phyloP scores from a whole-genome alignment of 441 rosid genomes.

The Brassica hybrid region DNA sequence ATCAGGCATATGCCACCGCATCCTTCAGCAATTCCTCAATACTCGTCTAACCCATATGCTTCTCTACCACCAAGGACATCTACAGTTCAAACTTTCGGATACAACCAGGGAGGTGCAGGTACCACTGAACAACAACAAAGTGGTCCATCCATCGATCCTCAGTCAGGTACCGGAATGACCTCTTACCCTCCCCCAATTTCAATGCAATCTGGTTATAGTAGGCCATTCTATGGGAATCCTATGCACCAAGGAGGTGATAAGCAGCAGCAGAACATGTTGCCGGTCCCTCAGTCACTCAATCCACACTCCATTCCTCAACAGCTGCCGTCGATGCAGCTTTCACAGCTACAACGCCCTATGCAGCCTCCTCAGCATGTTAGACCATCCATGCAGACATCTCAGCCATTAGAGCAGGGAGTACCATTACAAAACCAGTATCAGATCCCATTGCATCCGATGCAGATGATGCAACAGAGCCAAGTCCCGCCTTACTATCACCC shows the following conservation, averaged over 20 bases:
- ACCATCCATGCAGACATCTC: constrained; percentile 67
- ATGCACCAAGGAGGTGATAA: constrained; percentile 72
- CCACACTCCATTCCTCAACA: constrained; percentile 52
- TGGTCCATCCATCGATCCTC: constrained; percentile 59
- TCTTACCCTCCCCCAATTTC: constrained; percentile 66
- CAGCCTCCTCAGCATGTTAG: constrained; percentile 87
- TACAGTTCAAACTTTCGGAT: constrained; percentile 61
- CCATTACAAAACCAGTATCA: constrained; percentile 66
- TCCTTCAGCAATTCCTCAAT: constrained; percentile 87
- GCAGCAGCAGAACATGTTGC: constrained; percentile 55
- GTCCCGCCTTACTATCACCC: constrained; percentile 64
- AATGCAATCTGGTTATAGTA: constrained; percentile 70
- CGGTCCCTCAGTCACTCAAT: constrained; percentile 67
- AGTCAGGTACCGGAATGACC: constrained; percentile 57
- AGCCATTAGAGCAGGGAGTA: constrained; percentile 67
- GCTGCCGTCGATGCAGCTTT: constrained; percentile 79
- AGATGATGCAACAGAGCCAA: constrained; percentile 72
- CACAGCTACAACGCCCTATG: constrained; percentile 79
- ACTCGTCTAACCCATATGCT: constrained; percentile 78
- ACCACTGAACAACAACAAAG: constrained; percentile 65
- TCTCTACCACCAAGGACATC: constrained; percentile 62
- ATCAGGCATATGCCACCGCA: constrained; percentile 81
- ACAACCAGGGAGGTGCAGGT: constrained; percentile 62
- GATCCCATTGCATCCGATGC: constrained; percentile 72
- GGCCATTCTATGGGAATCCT: constrained; percentile 69